Evolutionary conservation across 2,329 filamentous ascomycete species (phyloP).

Genomic region (Escovopsis sp.): DNA sequence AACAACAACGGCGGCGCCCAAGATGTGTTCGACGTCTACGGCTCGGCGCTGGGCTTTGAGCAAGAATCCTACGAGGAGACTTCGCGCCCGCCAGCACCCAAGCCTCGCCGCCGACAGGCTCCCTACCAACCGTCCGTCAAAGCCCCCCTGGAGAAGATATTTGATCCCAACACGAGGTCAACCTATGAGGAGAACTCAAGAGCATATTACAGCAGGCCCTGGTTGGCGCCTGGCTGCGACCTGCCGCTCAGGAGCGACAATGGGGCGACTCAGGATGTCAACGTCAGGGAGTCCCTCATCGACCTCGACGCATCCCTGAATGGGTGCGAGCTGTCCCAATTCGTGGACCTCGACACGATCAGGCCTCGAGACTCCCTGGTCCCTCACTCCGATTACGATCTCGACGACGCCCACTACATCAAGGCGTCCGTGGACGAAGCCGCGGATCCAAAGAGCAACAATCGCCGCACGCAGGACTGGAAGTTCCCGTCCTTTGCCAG

Average conservation of each 20-base stretch:
- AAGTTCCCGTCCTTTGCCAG: conserved; percentile 42
- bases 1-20: conserved; percentile 37
- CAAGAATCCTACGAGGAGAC: conserved; percentile 31
- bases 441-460: conserved; percentile 27
- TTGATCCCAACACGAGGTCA: conserved; percentile 50
- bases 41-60: conserved; percentile 39
- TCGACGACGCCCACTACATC: conserved; percentile 28
- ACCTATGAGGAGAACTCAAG: conserved; percentile 50
- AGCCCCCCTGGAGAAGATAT: conserved; percentile 48
- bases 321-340: conserved; percentile 40
- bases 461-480: conserved; percentile 40
- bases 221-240: conserved; percentile 33
- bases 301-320: conserved; percentile 47
- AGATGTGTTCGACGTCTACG: conserved; percentile 47
- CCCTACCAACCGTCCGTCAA: conserved; percentile 42
- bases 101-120: conserved; percentile 40
- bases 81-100: conserved; percentile 36
- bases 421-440: conserved; percentile 41
- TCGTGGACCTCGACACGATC: conserved; percentile 48
- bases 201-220: conserved; percentile 39
- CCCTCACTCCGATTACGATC: conserved; percentile 32
- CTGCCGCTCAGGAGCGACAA: conserved; percentile 45
- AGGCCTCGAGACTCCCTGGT: conserved; percentile 30
- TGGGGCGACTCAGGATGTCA: conserved; percentile 20
- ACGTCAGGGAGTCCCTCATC: conserved; percentile 48